Evolutionary conservation across 495 filamentous ascomycete genomes (phyloP).

Genomic region (Penicillium odoratum): DNA sequence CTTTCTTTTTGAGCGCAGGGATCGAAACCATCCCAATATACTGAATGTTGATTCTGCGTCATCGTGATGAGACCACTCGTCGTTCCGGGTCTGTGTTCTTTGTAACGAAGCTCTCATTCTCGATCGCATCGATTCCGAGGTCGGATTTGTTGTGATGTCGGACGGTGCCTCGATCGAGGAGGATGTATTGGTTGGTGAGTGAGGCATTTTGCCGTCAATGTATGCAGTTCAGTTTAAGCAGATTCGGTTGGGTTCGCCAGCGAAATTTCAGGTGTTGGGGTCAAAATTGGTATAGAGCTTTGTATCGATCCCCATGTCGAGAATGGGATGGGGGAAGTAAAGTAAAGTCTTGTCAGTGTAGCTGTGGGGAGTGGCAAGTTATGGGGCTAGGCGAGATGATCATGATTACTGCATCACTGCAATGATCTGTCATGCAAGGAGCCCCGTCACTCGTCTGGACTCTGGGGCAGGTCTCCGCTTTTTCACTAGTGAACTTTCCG

Average conservation of each 20-base stretch:
- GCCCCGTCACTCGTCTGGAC: neutral
- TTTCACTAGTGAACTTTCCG: constrained; percentile 8
- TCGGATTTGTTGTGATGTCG: neutral
- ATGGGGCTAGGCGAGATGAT: constrained; percentile 5
- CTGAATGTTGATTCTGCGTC: neutral
- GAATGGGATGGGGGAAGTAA: neutral
- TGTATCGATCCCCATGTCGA: neutral
- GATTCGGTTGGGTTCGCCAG: neutral
- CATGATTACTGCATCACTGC: neutral
- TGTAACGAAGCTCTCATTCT: constrained; percentile 1
- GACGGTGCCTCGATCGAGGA: neutral
- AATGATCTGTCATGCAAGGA: constrained; percentile 8
- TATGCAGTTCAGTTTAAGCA: neutral
- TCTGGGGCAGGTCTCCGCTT: neutral
- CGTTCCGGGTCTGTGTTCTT: neutral
- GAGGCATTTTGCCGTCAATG: constrained; percentile 2
- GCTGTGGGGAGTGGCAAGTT: neutral
- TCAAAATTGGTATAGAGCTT: neutral
- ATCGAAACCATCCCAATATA: neutral
- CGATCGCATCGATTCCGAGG: neutral
- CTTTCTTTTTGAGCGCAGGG: constrained; percentile 2
- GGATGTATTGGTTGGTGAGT: neutral
- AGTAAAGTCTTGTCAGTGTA: neutral
- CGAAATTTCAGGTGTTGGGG: neutral
- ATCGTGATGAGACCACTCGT: neutral